Evolutionary conservation across 2,329 filamentous ascomycete species (phyloP), one percentile per base, ranked within the genome.

Genomic region (Cercospora zeae-maydis): DNA sequence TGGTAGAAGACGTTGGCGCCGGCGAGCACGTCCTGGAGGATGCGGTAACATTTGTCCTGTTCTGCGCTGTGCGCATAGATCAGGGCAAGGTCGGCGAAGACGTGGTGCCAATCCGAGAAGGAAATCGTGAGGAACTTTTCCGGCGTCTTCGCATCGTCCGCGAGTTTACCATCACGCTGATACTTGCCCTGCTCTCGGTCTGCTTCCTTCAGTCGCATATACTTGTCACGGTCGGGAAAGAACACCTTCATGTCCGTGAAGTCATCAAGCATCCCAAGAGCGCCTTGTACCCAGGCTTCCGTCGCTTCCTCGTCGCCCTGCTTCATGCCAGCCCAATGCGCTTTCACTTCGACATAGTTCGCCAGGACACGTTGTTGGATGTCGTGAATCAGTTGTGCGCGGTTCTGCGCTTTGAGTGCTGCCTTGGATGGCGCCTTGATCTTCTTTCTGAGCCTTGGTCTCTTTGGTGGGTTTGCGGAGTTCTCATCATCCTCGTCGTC

Each of bases 71-170:
- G 84, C 7, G 92, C 90, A 33, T 95, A 83, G 4, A 88, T 82
- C 53, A 97, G 82, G 2, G 92, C 90, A 73, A 96, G 96, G 71
- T 95, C 90, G 36, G 96, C 83, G 73, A 99, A 96, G 0, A 96
- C 83, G 69, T 96, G 90, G 2, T 97, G 83, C 95, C 95, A 99
- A 52, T 87, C 84, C 62, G 88, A 82, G 72, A 98, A 96, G 0
- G 87, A 80, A 52, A 98, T 90, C 7, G 89, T 90, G 68, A 91
- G 88, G 72, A 92, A 93, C 63, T 83, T 81, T 52, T 76, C 37
- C 80, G 75, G 60, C 78, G 76, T 54, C 74, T 75, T 60, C 77
- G 77, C 74, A 81, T 78, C 65, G 69, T 64, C 64, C 27, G 47
- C 33, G 5, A 58, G 59, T 21, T 68, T 63, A 30, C 59, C 54